A percentile compares a stretch with the other conserved stretches of the same genome.
Conservation (phyloP, 2,329 filamentous ascomycete genomes). For the Raffaelea ambrosiae region DNA sequence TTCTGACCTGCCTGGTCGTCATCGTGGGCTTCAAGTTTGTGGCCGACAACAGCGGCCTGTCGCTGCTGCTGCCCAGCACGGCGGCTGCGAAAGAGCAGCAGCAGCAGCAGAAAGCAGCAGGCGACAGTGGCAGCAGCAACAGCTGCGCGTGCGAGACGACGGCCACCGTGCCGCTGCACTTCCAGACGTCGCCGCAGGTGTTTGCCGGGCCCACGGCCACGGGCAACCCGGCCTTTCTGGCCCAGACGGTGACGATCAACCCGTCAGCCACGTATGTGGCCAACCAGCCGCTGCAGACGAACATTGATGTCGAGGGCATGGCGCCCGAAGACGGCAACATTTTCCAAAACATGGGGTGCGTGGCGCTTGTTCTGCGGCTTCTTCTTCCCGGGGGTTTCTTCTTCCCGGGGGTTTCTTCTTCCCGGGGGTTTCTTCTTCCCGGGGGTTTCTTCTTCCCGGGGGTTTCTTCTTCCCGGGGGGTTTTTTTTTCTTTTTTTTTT, state of each 20-base stretch:
- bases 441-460: neutral
- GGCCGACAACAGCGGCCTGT: conserved; percentile 12
- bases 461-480: neutral
- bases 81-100: no score
- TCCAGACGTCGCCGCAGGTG: conserved; percentile 51
- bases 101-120: neutral
- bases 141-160: conserved; percentile 13
- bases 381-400: no score
- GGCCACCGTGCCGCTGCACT: conserved; percentile 47
- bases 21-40: conserved; percentile 16
- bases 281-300: conserved; percentile 63
- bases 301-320: conserved; percentile 55
- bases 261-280: conserved; percentile 58
- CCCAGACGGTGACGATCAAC: conserved; percentile 59
- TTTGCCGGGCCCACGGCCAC: conserved; percentile 62
- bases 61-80: conserved; percentile 6
- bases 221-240: conserved; percentile 60
- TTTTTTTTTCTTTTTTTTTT: neutral
- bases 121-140: neutral
- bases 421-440: neutral
- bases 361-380: no score
- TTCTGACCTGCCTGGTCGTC: conserved; percentile 15
- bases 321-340: conserved; percentile 52
- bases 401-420: no score
- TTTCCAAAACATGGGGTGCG: conserved; percentile 58